A percentile compares a stretch with the other conserved stretches of the same genome.
Conservation (phyloP, 495 filamentous ascomycete genomes). For the Penicillium fimorum region DNA sequence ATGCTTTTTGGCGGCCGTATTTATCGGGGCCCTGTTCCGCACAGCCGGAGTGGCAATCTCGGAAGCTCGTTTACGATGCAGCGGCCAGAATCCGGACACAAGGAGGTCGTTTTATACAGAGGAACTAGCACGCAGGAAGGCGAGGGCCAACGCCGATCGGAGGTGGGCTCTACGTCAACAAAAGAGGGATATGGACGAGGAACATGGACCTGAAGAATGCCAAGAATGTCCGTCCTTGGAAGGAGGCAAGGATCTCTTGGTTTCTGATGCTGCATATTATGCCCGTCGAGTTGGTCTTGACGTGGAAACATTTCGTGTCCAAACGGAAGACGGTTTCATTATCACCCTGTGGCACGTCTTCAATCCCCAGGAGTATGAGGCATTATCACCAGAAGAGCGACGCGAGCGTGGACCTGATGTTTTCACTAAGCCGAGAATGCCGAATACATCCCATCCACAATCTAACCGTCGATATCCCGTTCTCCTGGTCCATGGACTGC, state of each 20-base stretch:
- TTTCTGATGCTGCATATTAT: slow-evolving; percentile 83
- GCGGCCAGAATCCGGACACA: slow-evolving; percentile 54
- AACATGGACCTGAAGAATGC: slow-evolving; percentile 52
- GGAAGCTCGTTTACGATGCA: slow-evolving; percentile 47
- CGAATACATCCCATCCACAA: slow-evolving; percentile 2
- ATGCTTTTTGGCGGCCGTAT: slow-evolving; percentile 70
- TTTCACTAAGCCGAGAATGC: slow-evolving; percentile 27
- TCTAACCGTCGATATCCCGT: slow-evolving; percentile 75
- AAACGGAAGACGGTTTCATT: slow-evolving; percentile 94
- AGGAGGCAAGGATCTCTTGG: slow-evolving; percentile 73
- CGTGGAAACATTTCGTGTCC: slow-evolving; percentile 76
- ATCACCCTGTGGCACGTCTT: slow-evolving; percentile 88
- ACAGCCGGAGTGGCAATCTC: slow-evolving; percentile 52
- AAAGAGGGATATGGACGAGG: slow-evolving; percentile 37
- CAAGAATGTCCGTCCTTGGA: slow-evolving; percentile 68
- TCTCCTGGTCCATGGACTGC: slow-evolving; percentile 81
- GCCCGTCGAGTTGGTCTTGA: slow-evolving; percentile 86
- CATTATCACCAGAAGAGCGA: slow-evolving; percentile 39
- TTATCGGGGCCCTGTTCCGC: slow-evolving; percentile 67
- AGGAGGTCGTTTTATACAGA: slow-evolving; percentile 67
- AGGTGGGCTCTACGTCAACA: slow-evolving; percentile 57
- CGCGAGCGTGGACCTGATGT: slow-evolving; percentile 34
- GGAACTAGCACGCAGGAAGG: slow-evolving; percentile 57
- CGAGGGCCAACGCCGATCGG: slow-evolving; percentile 54
- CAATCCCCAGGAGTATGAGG: slow-evolving; percentile 70